Evolutionary conservation across 176 grass and related monocot genomes (phyloP).

Genomic region (Paspalum notatum): DNA sequence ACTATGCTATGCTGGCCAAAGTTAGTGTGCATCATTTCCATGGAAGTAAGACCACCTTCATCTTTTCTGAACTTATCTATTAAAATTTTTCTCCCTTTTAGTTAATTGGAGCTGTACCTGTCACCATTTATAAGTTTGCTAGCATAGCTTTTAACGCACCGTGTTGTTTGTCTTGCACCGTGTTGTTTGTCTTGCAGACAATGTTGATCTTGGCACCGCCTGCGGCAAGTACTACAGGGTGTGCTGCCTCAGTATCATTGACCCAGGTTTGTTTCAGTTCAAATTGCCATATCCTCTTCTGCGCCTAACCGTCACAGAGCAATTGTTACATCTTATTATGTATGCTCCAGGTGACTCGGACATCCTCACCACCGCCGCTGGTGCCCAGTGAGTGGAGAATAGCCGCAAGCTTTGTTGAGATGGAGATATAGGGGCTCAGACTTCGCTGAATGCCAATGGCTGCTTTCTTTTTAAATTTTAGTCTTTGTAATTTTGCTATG

Average conservation of each 20-base stretch:
- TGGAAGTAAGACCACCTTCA: constrained; percentile 70
- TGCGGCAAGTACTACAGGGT: constrained; percentile 94
- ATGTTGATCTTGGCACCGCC: constrained; percentile 96
- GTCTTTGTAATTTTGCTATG: constrained; percentile 22
- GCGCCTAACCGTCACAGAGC: neutral
- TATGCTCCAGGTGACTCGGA: constrained; percentile 83
- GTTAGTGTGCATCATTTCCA: constrained; percentile 90
- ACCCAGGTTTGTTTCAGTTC: constrained; percentile 58
- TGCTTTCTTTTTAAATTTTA: constrained; percentile 19
- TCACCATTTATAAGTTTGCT: neutral
- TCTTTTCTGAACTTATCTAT: neutral
- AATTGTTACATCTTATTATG: neutral
- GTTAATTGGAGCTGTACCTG: neutral
- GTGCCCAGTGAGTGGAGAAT: constrained; percentile 79
- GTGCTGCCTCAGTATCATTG: constrained; percentile 93
- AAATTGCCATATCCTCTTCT: neutral
- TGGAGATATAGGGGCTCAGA: constrained; percentile 39
- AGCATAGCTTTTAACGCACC: neutral
- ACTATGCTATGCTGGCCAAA: constrained; percentile 97
- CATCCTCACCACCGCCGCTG: constrained; percentile 75
- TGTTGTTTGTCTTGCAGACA: constrained; percentile 54
- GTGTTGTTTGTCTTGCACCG: constrained; percentile 28
- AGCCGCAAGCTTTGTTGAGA: constrained; percentile 18
- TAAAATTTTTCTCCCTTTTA: neutral
- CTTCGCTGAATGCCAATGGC: constrained; percentile 5